These are phyloP conservation scores for Gyromitra esculenta DNA, from an alignment of 2,329 filamentous ascomycete genomes.

Conservation along the genomic window DNA sequence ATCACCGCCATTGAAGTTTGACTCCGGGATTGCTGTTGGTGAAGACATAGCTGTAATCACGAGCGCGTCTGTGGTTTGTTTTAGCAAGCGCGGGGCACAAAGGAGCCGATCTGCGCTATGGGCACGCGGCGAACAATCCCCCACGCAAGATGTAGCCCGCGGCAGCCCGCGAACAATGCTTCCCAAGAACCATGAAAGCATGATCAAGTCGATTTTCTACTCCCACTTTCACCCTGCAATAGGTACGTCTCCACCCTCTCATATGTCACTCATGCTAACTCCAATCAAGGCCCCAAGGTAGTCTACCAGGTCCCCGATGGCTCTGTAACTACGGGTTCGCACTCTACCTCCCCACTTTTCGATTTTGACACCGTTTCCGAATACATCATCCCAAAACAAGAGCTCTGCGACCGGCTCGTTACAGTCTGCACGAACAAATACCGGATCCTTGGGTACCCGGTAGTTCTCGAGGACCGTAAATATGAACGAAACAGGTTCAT, in stretches of 20 bases:
- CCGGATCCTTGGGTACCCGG: slow-evolving; percentile 84
- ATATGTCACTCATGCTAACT: slow-evolving; percentile 7
- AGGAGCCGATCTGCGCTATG: neutral
- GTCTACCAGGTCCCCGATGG: slow-evolving; percentile 72
- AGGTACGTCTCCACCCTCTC: slow-evolving; percentile 61
- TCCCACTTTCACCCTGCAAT: slow-evolving; percentile 74
- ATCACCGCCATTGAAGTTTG: slow-evolving; percentile 21
- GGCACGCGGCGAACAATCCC: neutral
- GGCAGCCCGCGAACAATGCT: slow-evolving; percentile 1
- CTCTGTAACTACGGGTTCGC: slow-evolving; percentile 64
- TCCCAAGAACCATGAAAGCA: slow-evolving; percentile 33
- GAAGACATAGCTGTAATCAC: slow-evolving; percentile 41
- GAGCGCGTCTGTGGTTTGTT: neutral
- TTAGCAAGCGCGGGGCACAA: slow-evolving; percentile 5
- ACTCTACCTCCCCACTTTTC: slow-evolving; percentile 70
- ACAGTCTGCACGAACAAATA: slow-evolving; percentile 79
- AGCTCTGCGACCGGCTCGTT: slow-evolving; percentile 91
- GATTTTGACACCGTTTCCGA: slow-evolving; percentile 87
- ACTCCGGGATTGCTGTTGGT: slow-evolving; percentile 32
- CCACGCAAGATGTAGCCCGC: neutral
- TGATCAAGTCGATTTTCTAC: slow-evolving; percentile 75
- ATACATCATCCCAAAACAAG: slow-evolving; percentile 93
- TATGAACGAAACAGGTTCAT: slow-evolving; percentile 97
- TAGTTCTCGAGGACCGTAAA: slow-evolving; percentile 82
- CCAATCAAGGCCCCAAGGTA: slow-evolving; percentile 68